Conservation (phyloP, 208 protist species). For the Novymonas esmeraldas region DNA sequence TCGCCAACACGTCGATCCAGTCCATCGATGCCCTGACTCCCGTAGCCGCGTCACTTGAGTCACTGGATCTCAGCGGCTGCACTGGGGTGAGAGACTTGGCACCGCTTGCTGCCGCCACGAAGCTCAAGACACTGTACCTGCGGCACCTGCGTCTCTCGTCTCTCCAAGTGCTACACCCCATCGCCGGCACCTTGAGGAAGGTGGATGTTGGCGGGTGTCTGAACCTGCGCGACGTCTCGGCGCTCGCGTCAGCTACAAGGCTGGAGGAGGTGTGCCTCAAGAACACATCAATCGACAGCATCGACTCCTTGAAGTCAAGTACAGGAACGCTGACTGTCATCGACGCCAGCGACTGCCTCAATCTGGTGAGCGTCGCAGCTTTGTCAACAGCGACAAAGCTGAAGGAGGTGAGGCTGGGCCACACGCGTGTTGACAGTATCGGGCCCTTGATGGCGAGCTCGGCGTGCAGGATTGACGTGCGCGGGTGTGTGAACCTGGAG, state of each 20-base stretch:
- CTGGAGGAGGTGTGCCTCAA: constrained; percentile 3
- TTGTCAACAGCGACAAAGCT: not conserved
- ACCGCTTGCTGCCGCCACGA: constrained; percentile 3
- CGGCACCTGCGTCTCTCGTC: not conserved
- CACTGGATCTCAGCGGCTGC: constrained; percentile 13
- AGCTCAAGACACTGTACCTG: not conserved
- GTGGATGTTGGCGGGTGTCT: constrained; percentile 11
- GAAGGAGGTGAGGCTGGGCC: constrained; percentile 5
- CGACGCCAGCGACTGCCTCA: constrained; percentile 8
- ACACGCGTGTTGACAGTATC: not conserved
- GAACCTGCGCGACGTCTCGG: constrained; percentile 14
- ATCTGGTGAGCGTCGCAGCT: constrained; percentile 8
- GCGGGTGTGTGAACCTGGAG: constrained; percentile 8
- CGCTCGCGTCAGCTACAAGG: not conserved
- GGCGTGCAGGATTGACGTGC: constrained; percentile 3
- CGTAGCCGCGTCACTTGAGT: not conserved
- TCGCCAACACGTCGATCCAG: not conserved
- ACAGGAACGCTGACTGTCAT: not conserved
- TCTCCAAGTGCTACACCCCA: not conserved
- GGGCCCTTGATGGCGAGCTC: not conserved
- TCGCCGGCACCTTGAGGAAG: not conserved
- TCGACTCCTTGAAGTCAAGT: constrained; percentile 1
- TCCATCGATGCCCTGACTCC: constrained; percentile 2
- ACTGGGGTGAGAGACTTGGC: not conserved
- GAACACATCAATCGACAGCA: not conserved